Percentiles rank a stretch among this genome's conserved stretches.
These are phyloP conservation scores for Malassezia dermatis DNA, from an alignment of 1,284 basidiomycete species.

Conservation along the genomic window DNA sequence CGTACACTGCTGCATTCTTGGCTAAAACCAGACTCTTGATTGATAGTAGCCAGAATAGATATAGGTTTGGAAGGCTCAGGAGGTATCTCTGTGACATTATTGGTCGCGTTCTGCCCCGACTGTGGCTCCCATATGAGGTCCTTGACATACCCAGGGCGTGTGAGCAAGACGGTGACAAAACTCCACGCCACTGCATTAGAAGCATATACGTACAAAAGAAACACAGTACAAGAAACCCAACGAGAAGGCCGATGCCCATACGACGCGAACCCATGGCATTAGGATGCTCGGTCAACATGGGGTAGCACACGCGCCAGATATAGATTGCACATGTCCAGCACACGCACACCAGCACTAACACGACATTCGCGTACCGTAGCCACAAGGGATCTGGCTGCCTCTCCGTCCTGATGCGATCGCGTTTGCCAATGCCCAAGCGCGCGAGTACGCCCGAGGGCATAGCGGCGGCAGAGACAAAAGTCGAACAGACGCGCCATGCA, in stretches of 20 bases:
- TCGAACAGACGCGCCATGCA: background rate
- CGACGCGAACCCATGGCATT: constrained; percentile 19
- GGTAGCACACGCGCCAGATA: constrained; percentile 18
- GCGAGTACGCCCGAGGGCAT: background rate
- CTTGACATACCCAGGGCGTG: constrained; percentile 32
- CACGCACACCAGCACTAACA: background rate
- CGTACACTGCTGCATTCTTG: constrained; percentile 5
- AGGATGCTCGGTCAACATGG: constrained; percentile 4
- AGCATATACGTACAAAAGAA: constrained; percentile 17
- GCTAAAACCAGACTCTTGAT: background rate
- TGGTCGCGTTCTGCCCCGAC: background rate
- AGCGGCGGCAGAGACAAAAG: background rate
- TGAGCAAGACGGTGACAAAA: constrained; percentile 27
- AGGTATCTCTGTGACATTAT: background rate
- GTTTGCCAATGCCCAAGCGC: background rate
- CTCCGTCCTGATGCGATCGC: background rate
- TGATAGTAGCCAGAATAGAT: background rate
- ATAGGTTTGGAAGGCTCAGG: background rate
- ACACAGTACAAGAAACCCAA: constrained; percentile 32
- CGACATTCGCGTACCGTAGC: constrained; percentile 1
- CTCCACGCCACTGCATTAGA: constrained; percentile 27
- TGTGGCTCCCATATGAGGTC: constrained; percentile 17
- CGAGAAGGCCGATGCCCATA: constrained; percentile 30
- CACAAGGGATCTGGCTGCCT: background rate
- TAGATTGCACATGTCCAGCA: constrained; percentile 13